Percentiles rank a stretch among this genome's conserved stretches.
Conservation (phyloP, 768 basidiomycete genomes). For the Suillus fuscotomentosus region DNA sequence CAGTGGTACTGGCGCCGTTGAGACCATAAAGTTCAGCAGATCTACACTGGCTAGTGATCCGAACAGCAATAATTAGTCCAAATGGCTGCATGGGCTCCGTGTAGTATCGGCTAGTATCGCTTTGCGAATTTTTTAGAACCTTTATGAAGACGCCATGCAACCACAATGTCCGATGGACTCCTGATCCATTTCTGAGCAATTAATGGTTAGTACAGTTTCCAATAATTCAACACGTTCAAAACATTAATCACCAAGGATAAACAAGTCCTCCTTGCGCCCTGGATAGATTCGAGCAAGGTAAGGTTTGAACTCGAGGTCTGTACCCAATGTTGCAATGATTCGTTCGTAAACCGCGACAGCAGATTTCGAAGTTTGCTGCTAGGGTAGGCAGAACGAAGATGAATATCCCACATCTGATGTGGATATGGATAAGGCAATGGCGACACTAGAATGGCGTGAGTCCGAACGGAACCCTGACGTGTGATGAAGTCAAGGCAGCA, state of each 20-base stretch:
- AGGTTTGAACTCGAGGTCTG: not conserved
- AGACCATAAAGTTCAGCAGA: not conserved
- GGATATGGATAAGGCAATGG: not conserved
- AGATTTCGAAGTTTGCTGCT: not conserved
- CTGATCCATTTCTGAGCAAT: not conserved
- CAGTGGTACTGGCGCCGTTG: not conserved
- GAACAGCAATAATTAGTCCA: not conserved
- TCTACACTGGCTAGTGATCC: not conserved
- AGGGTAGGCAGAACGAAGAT: not conserved
- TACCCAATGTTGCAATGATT: not conserved
- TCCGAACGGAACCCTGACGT: not conserved
- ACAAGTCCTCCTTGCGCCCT: not conserved
- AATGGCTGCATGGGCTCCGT: not conserved
- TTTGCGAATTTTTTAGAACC: not conserved
- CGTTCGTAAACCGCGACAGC: not conserved
- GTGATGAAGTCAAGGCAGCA: not conserved
- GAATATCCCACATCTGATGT: not conserved
- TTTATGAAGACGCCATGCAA: not conserved
- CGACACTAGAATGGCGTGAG: not conserved
- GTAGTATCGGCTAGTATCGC: not conserved
- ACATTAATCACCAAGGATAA: slow-evolving; percentile 18
- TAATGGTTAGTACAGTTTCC: not conserved
- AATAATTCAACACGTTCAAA: not conserved
- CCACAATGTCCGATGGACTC: not conserved
- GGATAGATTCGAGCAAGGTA: not conserved